Evolutionary conservation across 2,329 filamentous ascomycete species (phyloP).

Genomic region (Talaromyces sp.): DNA sequence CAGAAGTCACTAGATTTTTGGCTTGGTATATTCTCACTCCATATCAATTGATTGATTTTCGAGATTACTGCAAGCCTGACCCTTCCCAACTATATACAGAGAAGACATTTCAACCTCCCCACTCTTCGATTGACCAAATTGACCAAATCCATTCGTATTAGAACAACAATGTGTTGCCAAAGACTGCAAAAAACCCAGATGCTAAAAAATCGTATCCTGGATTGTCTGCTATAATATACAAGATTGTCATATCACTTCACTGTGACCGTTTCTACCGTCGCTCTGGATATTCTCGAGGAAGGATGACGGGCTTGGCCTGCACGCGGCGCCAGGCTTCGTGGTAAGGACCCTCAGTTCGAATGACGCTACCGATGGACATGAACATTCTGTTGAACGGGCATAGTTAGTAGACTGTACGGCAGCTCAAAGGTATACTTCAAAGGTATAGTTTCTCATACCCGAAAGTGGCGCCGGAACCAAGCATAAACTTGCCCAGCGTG

Average conservation of each 20-base stretch:
- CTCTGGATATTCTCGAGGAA: conserved; percentile 41
- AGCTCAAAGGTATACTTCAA: conserved; percentile 30
- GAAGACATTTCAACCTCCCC: not conserved
- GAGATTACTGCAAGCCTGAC: not conserved
- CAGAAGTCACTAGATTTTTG: not conserved
- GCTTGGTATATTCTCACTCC: not conserved
- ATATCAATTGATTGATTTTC: not conserved
- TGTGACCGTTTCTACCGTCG: conserved; percentile 24
- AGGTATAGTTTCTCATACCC: conserved; percentile 60
- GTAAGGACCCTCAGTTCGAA: conserved; percentile 81
- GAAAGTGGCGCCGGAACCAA: conserved; percentile 89
- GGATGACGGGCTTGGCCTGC: conserved; percentile 68
- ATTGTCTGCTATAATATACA: conserved; percentile 1
- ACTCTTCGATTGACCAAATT: not conserved
- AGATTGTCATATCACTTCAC: not conserved
- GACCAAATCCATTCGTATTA: not conserved
- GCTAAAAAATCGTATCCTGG: not conserved
- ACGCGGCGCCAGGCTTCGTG: conserved; percentile 71
- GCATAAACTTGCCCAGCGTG: conserved; percentile 94
- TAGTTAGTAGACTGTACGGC: conserved; percentile 4
- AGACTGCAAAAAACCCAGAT: not conserved
- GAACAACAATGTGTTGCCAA: not conserved
- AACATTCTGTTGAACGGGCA: conserved; percentile 61
- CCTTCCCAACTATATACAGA: not conserved
- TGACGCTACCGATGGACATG: conserved; percentile 97